Base-by-base conservation (phyloP, 2,329 filamentous ascomycete species). In the Trichoderma sp. region DNA sequence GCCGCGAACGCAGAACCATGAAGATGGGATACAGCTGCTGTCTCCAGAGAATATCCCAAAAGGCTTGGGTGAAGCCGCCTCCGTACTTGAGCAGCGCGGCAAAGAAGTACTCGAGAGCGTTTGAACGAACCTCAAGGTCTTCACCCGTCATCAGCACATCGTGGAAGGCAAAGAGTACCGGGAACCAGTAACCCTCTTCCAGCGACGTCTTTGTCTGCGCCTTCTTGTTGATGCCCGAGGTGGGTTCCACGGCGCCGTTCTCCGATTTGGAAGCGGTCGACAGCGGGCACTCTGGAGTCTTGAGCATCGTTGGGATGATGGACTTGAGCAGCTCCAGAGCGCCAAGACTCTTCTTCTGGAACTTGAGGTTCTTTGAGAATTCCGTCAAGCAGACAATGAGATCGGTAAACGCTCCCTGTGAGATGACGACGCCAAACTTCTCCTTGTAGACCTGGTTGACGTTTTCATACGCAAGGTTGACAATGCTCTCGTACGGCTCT, bases 111-210 rank as follows among this genome's bases (percentile, higher is more conserved):
- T 93, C 96, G 47, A 99, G 83, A 2, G 96, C 95, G 78, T 87
- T 88, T 1, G 87, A 97, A 66, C 95, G 90, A 47, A 98, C 95
- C 78, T 99, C 95, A 19, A 99, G 84, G 75, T 99, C 95, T 77
- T 99, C 96, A 2, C 96, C 95, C 1, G 95, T 99, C 95, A 99
- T 99, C 55, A 99, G 81, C 24, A 99, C 93, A 76, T 99, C 95
- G 75, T 99, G 95, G 82, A 99, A 99, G 3, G 96, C 94, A 74
- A 99, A 98, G 34, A 99, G 82, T 6, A 99, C 91, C 0, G 95
- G 95, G 77, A 99, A 99, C 95, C 95, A 99, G 77, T 93, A 99
- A 44, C 96, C 93, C 76, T 98, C 95, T 75, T 99, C 96, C 68
- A 95, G 88, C 4, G 93, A 96, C 52, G 96, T 96, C 61, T 90